Conservation (phyloP, 2,329 filamentous ascomycete species). For the Alternaria alternata region DNA sequence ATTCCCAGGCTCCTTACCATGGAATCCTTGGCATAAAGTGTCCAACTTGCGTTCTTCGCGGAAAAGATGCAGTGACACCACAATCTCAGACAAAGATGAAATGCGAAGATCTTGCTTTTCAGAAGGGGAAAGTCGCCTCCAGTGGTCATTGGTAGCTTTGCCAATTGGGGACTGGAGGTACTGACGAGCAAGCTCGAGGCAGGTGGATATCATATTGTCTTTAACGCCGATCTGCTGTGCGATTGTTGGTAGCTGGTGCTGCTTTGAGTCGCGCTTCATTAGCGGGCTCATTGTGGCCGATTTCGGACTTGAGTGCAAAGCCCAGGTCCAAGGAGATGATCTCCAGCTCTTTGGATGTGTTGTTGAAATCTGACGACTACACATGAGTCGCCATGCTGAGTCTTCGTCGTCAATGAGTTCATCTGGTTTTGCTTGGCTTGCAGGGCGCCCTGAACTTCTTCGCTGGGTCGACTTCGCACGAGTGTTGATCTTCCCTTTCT, state of each 20-base stretch:
- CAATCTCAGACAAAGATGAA: conserved; percentile 71
- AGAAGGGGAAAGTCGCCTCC: conserved; percentile 62
- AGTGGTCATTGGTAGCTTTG: conserved; percentile 56
- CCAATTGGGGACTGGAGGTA: conserved; percentile 47
- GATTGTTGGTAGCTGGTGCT: conserved; percentile 24
- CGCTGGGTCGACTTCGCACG: conserved; percentile 31
- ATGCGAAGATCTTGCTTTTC: conserved; percentile 49
- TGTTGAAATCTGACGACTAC: conserved; percentile 35
- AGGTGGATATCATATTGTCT: conserved; percentile 34
- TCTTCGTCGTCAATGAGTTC: conserved; percentile 33
- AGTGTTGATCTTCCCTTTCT: conserved; percentile 29
- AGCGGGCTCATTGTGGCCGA: conserved; percentile 34
- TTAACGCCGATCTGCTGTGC: conserved; percentile 41
- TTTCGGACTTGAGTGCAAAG: conserved; percentile 37
- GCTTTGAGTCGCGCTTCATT: conserved; percentile 27
- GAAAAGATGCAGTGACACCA: conserved; percentile 82
- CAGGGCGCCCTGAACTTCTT: conserved; percentile 34
- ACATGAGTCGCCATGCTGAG: conserved; percentile 48
- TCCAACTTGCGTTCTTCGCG: conserved; percentile 89
- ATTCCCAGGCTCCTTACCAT: conserved; percentile 55
- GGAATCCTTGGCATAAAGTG: conserved; percentile 62
- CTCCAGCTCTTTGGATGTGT: conserved; percentile 43
- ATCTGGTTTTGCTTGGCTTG: conserved; percentile 35
- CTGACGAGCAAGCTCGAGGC: conserved; percentile 45
- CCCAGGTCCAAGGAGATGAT: conserved; percentile 47